A percentile compares a stretch with the other conserved stretches of the same genome.
phyloP scores from a whole-genome alignment of 352 stramenopile genomes.

The Pythium scleroteichum region DNA sequence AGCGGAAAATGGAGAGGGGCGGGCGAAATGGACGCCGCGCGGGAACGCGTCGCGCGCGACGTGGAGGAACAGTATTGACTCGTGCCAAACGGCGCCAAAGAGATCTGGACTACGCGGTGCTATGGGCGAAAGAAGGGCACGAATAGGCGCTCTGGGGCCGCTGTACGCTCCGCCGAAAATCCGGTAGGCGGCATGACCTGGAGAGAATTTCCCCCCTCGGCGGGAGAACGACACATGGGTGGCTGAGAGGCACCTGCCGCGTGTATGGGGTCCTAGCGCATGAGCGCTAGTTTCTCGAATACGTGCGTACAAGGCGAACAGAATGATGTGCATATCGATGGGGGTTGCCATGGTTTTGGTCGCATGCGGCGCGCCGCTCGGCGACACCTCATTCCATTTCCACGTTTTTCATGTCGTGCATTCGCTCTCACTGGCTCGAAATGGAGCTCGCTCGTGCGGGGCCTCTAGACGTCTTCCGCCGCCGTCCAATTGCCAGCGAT shows the following conservation, averaged over 20 bases:
- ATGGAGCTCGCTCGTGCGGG: background rate
- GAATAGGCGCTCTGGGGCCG: background rate
- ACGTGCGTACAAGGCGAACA: constrained; percentile 14
- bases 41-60: background rate
- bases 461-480: too few species aligned
- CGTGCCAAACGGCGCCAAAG: background rate
- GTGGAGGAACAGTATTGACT: background rate
- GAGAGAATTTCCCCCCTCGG: constrained; percentile 17
- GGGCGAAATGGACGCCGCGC: constrained; percentile 17
- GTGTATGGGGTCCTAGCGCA: background rate
- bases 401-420: constrained; percentile 17
- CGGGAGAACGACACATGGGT: constrained; percentile 4
- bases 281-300: constrained; percentile 7
- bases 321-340: constrained; percentile 15
- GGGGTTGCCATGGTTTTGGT: background rate
- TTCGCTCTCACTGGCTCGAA: constrained; percentile 21
- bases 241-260: constrained; percentile 13
- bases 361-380: background rate
- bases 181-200: constrained; percentile 20
- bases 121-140: background rate
- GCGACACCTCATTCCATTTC: constrained; percentile 7
- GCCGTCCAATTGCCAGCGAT: constrained; percentile 4
- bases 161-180: background rate
- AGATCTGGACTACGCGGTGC: background rate
- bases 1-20: constrained; percentile 6